These are phyloP conservation scores for Verbascum thapsus DNA, from an alignment of 257 asterid species.

Conservation along the genomic window DNA sequence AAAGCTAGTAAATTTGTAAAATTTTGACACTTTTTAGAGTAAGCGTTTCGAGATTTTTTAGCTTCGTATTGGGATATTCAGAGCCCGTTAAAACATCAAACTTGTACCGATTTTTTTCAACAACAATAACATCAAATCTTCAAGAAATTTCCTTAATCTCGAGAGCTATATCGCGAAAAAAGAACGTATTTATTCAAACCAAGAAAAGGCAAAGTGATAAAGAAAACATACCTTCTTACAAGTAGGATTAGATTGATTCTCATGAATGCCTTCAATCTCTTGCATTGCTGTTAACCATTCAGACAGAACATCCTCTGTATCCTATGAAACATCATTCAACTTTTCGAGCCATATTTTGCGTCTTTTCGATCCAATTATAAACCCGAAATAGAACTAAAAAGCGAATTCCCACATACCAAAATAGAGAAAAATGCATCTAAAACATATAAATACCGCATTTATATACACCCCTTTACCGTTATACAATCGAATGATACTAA, in stretches of 20 bases:
- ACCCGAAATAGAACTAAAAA: too few species aligned
- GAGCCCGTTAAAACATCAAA: slow-evolving; percentile 20
- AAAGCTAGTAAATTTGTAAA: slow-evolving; percentile 48
- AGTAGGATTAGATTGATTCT: slow-evolving; percentile 23
- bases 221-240: slow-evolving; percentile 53
- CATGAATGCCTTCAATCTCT: slow-evolving; percentile 33
- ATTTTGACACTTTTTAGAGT: slow-evolving; percentile 48
- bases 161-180: slow-evolving; percentile 59
- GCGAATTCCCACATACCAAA: too few species aligned
- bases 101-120: slow-evolving; percentile 52
- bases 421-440: too few species aligned
- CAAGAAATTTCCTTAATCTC: slow-evolving; percentile 44
- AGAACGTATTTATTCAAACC: slow-evolving; percentile 35
- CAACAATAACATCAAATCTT: slow-evolving; percentile 41
- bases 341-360: slow-evolving; percentile 55
- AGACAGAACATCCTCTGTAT: slow-evolving; percentile 63
- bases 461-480: too few species aligned
- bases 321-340: slow-evolving; percentile 53
- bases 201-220: slow-evolving; percentile 38
- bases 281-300: slow-evolving; percentile 52
- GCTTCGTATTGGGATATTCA: slow-evolving; percentile 22
- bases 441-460: too few species aligned
- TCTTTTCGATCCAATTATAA: too few species aligned
- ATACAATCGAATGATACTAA: too few species aligned
- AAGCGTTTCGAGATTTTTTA: slow-evolving; percentile 45